These are phyloP conservation scores for Ophiosphaerella narmari DNA, from an alignment of 2,329 filamentous ascomycete genomes.

Conservation along the genomic window DNA sequence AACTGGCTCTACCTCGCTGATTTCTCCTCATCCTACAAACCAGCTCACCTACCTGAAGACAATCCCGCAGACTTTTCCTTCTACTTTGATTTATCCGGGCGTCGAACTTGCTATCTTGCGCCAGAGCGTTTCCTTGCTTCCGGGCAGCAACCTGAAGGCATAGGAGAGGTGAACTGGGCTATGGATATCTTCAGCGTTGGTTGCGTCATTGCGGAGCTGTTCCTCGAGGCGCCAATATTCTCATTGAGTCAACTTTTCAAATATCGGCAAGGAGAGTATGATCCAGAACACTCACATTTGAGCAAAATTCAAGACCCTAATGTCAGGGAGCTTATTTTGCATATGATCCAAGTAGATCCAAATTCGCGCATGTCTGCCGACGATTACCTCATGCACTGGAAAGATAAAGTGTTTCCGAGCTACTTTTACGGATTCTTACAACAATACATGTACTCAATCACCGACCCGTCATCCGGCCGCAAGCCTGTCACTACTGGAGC, in stretches of 20 bases:
- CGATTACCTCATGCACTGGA: constrained; percentile 91
- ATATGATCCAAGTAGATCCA: constrained; percentile 96
- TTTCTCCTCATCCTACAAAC: constrained; percentile 95
- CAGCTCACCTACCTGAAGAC: constrained; percentile 89
- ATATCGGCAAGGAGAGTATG: constrained; percentile 90
- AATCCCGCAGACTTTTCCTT: constrained; percentile 98
- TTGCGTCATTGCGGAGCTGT: constrained; percentile 95
- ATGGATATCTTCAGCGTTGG: constrained; percentile 99
- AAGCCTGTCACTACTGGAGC: constrained; percentile 69
- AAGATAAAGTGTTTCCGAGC: constrained; percentile 86
- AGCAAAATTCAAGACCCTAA: constrained; percentile 86
- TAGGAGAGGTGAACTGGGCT: constrained; percentile 75
- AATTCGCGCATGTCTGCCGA: constrained; percentile 91
- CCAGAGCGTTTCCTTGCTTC: constrained; percentile 86
- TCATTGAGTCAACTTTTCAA: constrained; percentile 95
- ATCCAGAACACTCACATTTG: constrained; percentile 79
- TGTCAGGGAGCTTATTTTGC: constrained; percentile 83
- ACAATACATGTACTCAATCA: constrained; percentile 96
- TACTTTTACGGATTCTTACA: constrained; percentile 99
- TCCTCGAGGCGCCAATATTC: constrained; percentile 95
- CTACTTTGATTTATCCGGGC: constrained; percentile 91
- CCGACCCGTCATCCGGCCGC: constrained; percentile 82
- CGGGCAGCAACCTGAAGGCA: constrained; percentile 67
- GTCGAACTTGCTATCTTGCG: constrained; percentile 91
- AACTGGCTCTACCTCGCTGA: constrained; percentile 99